phyloP scores from a whole-genome alignment of 805 yeast genomes.

The Sugiyamaella mastotermitis region DNA sequence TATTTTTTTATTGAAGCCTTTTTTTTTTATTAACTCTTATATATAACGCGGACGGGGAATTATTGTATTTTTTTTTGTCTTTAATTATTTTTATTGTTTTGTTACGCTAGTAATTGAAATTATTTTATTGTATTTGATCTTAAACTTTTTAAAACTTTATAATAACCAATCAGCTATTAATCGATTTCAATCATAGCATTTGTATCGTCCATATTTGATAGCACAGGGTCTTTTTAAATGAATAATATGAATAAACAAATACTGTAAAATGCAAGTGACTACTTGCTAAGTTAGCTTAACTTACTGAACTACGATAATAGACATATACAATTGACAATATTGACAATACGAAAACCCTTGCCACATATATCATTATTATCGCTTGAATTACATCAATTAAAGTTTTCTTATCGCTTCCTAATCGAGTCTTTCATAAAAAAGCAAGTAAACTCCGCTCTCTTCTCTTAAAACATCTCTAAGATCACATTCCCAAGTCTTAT shows the following conservation, averaged over 20 bases:
- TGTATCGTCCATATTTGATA: no score
- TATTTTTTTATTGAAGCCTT: no score
- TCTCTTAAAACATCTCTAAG: constrained; percentile 57
- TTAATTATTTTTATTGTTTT: constrained; percentile 9
- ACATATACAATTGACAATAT: background rate
- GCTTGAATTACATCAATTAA: background rate
- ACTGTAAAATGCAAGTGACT: no score
- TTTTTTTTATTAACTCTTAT: constrained; percentile 3
- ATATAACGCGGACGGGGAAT: no score
- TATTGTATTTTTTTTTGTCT: constrained; percentile 7
- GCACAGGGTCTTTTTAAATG: no score
- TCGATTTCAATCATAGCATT: no score
- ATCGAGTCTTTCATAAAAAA: constrained; percentile 61
- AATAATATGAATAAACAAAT: no score
- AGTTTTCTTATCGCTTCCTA: no score
- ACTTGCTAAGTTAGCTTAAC: background rate
- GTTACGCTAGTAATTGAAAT: no score
- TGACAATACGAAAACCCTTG: constrained; percentile 1
- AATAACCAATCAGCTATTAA: no score
- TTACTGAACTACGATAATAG: background rate
- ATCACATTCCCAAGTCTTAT: constrained; percentile 57
- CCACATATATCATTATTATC: background rate
- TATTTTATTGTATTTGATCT: no score
- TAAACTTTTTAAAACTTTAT: no score
- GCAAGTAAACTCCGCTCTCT: constrained; percentile 73